A percentile compares a stretch with the other conserved stretches of the same genome.
phyloP scores from a whole-genome alignment of 228 moss, liverwort and hornwort species.

The Sphagnum magellanicum region DNA sequence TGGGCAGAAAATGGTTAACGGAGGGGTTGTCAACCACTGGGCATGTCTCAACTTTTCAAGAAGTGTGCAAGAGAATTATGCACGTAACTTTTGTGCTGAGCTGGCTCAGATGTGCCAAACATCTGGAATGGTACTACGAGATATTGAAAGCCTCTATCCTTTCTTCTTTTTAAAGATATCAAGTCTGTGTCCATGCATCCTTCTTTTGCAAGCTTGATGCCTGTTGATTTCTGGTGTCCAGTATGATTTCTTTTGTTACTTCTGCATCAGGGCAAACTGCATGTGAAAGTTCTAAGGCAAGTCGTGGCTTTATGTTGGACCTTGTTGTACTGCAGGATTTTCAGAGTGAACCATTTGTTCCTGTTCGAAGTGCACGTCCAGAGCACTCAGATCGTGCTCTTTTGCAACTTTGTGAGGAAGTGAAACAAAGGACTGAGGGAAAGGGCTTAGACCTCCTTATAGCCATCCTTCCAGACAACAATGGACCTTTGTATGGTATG shows the following conservation, averaged over 20 bases:
- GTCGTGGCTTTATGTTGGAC: too few relatives aligned
- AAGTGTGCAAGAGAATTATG: conserved; percentile 54
- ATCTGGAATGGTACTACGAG: conserved; percentile 76
- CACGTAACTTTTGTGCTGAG: conserved; percentile 66
- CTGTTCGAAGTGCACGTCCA: conserved; percentile 59
- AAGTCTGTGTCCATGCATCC: too few relatives aligned
- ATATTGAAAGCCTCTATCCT: not conserved
- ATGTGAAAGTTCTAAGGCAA: too few relatives aligned
- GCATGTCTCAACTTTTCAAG: conserved; percentile 92
- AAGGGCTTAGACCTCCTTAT: conserved; percentile 75
- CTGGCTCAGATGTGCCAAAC: conserved; percentile 88
- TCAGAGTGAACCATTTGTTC: conserved; percentile 61
- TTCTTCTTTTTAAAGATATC: too few relatives aligned
- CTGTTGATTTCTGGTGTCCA: too few relatives aligned
- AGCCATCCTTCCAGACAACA: conserved; percentile 95
- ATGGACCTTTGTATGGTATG: conserved; percentile 82
- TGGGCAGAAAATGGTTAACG: conserved; percentile 95
- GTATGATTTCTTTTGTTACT: too few relatives aligned
- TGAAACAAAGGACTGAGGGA: conserved; percentile 40
- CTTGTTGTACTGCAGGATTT: conserved; percentile 43
- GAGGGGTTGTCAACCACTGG: conserved; percentile 75
- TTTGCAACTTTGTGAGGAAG: conserved; percentile 62
- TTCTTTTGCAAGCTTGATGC: too few relatives aligned
- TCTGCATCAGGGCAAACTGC: too few relatives aligned
- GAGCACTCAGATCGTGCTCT: conserved; percentile 77